Conservation (phyloP, 768 basidiomycete genomes). For the Lentinus tigrinus region DNA sequence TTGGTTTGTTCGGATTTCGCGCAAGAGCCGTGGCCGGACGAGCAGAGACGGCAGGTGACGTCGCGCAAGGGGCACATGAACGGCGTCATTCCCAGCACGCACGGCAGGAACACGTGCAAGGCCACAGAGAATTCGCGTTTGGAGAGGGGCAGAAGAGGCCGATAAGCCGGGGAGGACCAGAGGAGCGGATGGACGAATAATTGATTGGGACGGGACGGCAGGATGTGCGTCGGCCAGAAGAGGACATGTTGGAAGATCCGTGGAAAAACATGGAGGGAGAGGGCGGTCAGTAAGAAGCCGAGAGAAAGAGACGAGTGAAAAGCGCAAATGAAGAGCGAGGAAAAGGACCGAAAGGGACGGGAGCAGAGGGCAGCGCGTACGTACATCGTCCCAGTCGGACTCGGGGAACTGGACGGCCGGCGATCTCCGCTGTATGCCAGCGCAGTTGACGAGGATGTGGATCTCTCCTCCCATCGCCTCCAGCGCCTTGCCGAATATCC, state of each 20-base stretch:
- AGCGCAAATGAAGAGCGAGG: conserved; percentile 3
- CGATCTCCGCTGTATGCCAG: conserved; percentile 57
- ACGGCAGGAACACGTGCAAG: conserved; percentile 6
- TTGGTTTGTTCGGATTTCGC: not conserved
- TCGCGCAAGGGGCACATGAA: conserved; percentile 15
- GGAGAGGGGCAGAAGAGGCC: not conserved
- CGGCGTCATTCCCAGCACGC: conserved; percentile 14
- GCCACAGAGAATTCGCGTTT: not conserved
- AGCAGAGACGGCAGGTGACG: conserved; percentile 16
- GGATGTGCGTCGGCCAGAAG: conserved; percentile 18
- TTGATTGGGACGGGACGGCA: conserved; percentile 1
- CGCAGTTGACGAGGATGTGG: conserved; percentile 70
- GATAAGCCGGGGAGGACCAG: not conserved
- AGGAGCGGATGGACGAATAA: conserved; percentile 23
- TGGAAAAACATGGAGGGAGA: conserved; percentile 13
- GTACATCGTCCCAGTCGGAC: conserved; percentile 70
- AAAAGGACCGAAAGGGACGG: conserved; percentile 9
- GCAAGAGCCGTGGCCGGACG: conserved; percentile 1
- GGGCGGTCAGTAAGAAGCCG: conserved; percentile 12
- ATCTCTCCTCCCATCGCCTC: conserved; percentile 50
- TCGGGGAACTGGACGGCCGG: conserved; percentile 67
- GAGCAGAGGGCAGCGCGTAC: conserved; percentile 31
- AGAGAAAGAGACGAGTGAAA: conserved; percentile 11
- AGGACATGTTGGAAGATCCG: conserved; percentile 12
- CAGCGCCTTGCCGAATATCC: conserved; percentile 48